A percentile compares a stretch with the other conserved stretches of the same genome.
phyloP scores from a whole-genome alignment of 2,329 filamentous ascomycete genomes.

The Aureobasidium sp. region DNA sequence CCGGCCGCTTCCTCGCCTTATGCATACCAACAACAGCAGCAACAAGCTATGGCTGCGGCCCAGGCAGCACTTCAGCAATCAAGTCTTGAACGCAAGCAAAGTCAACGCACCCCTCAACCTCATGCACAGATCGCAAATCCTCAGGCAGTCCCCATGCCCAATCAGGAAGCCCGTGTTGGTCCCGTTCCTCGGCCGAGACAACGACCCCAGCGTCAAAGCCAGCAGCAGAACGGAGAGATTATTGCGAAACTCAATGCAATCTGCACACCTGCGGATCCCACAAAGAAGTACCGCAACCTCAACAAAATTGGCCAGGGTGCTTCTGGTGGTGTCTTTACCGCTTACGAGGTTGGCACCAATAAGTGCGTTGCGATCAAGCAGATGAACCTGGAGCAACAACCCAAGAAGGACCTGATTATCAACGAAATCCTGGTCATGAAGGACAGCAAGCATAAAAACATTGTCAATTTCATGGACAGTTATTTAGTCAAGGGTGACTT shows the following conservation, averaged over 20 bases:
- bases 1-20: constrained; percentile 43
- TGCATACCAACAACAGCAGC: constrained; percentile 65
- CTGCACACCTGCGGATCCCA: constrained; percentile 83
- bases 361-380: constrained; percentile 96
- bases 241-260: constrained; percentile 78
- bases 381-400: constrained; percentile 98
- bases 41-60: constrained; percentile 72
- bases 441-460: constrained; percentile 95
- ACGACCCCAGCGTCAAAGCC: constrained; percentile 65
- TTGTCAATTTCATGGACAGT: constrained; percentile 99
- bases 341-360: constrained; percentile 76
- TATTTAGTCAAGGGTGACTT: constrained; percentile 83
- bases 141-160: constrained; percentile 38
- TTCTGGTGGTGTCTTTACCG: constrained; percentile 90
- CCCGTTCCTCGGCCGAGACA: constrained; percentile 65
- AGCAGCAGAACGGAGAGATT: constrained; percentile 63
- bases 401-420: constrained; percentile 98
- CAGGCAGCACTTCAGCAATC: constrained; percentile 65
- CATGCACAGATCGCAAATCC: constrained; percentile 43
- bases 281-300: constrained; percentile 76
- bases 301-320: constrained; percentile 97
- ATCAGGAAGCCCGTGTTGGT: constrained; percentile 44
- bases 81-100: constrained; percentile 64
- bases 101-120: constrained; percentile 50
- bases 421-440: constrained; percentile 99